Conservation (phyloP, 495 filamentous ascomycete genomes). For the Massariosphaeria phaeospora region DNA sequence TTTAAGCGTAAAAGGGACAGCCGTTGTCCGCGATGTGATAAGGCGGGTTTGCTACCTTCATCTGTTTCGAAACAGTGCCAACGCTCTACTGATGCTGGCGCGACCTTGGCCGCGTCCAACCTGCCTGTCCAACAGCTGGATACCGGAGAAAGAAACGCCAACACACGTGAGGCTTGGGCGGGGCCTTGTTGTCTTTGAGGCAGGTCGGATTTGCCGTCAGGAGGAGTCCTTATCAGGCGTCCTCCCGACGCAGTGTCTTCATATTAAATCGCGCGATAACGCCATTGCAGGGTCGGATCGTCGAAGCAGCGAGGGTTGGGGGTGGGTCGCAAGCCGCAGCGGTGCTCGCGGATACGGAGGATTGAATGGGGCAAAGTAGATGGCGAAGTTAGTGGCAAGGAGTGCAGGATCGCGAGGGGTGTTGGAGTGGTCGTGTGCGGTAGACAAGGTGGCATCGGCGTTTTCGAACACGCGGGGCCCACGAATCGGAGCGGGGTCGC, state of each 20-base stretch:
- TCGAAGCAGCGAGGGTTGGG: neutral
- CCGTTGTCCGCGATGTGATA: constrained; percentile 10
- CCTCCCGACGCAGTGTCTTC: neutral
- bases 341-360: too few relatives aligned
- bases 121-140: neutral
- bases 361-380: too few relatives aligned
- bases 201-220: constrained; percentile 1
- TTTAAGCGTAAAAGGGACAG: constrained; percentile 3
- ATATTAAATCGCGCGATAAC: constrained; percentile 22
- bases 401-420: too few relatives aligned
- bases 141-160: neutral
- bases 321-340: too few relatives aligned
- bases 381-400: too few relatives aligned
- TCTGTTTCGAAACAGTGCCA: constrained; percentile 1
- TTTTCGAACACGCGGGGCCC: too few relatives aligned
- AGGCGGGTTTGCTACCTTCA: neutral
- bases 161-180: constrained; percentile 1
- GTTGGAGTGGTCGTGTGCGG: too few relatives aligned
- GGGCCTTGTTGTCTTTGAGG: neutral
- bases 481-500: too few relatives aligned
- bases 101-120: neutral
- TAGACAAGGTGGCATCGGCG: too few relatives aligned
- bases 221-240: constrained; percentile 1
- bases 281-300: constrained; percentile 3
- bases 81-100: neutral